Evolutionary conservation across 192 early-diverging fungal species (phyloP), one percentile per base, ranked within the genome.

Genomic region (Pilaira anomala): DNA sequence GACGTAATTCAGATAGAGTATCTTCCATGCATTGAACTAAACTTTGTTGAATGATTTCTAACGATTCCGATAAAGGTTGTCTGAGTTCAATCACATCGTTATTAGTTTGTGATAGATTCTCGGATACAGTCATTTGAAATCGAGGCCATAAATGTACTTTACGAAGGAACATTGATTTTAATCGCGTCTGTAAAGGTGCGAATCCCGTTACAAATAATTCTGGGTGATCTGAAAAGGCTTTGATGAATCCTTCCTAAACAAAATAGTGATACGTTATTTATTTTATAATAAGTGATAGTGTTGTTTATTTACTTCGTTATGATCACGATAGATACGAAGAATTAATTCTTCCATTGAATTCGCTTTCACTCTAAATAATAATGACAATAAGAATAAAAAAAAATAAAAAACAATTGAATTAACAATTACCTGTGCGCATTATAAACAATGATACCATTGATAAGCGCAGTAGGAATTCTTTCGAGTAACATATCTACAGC

Each of bases 341-440:
- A 97, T 92, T 63, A 97, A 94, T 6, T 94, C 90, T 71, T 97
- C 94, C 42, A 84, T 93, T 1, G 92, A 91, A 28, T 88, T 84
- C 13, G 85, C 88, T 0, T 77, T 76, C 3, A 98, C 82, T 36
- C 89, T 87, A 61, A 25, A 64, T 28, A n/a, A 3, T 4, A 58
- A 40, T n/a, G n/a, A n/a, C n/a, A 44, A 36, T 9, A 9, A 9
- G 33, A 16, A 14, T 40, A 56, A 28, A 12, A 46, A 14, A 41
- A 48, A 22, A 22, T 44, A 18, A 49, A 48, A 30, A 13, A 33
- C 65, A n/a, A 7, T 19, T 7, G 26, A 24, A 26, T 8, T 45
- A 25, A 5, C 6, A 60, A 19, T 24, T 62, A 90, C 90, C 85
- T 78, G 52, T 93, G 89, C 14, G 95, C 95, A 72, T 96, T 88